Evolutionary conservation across 2,329 filamentous ascomycete genomes (phyloP).

Genomic region (Penicillium sp.): DNA sequence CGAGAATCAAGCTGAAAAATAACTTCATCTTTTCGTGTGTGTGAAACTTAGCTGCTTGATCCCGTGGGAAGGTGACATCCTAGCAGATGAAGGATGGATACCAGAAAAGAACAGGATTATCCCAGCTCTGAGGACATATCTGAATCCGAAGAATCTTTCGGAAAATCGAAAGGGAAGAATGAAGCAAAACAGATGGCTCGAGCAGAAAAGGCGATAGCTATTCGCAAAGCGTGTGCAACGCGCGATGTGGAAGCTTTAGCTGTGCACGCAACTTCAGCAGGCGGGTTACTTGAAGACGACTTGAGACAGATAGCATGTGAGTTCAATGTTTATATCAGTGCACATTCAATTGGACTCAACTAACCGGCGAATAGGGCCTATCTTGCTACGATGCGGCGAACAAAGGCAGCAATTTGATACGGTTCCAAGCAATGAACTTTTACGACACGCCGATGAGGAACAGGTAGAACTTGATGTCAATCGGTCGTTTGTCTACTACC

Average conservation of each 20-base stretch:
- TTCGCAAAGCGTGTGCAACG: constrained; percentile 60
- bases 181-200: constrained; percentile 3
- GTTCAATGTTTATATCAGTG: constrained; percentile 36
- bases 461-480: constrained; percentile 92
- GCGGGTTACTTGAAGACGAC: constrained; percentile 66
- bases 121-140: constrained; percentile 2
- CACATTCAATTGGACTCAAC: not conserved
- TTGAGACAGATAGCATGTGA: constrained; percentile 75
- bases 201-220: constrained; percentile 46
- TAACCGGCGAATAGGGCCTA: constrained; percentile 44
- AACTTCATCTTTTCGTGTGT: not conserved
- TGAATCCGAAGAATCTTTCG: not conserved
- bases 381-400: constrained; percentile 46
- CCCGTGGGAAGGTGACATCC: not conserved
- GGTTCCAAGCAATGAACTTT: constrained; percentile 59
- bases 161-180: not conserved
- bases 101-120: not conserved
- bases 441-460: constrained; percentile 79
- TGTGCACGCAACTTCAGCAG: constrained; percentile 59
- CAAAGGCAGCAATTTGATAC: constrained; percentile 16
- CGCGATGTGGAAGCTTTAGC: constrained; percentile 58
- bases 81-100: not conserved
- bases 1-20: not conserved
- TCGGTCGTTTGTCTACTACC: constrained; percentile 96
- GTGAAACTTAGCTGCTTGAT: not conserved